Conservation (phyloP, 441 rosid species). For the Gossypium schwendimanii region DNA sequence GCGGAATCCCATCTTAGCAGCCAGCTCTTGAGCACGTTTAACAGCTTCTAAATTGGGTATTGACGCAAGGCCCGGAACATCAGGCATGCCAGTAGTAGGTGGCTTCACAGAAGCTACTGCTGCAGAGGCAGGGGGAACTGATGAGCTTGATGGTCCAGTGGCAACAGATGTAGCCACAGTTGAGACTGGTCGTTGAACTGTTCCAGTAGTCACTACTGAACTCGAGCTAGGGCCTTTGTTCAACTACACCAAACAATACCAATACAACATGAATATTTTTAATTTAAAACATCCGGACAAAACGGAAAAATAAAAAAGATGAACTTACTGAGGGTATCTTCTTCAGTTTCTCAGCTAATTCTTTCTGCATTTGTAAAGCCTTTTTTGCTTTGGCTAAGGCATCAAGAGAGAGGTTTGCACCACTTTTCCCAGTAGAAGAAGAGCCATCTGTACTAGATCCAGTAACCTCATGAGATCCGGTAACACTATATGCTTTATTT, state of each 20-base stretch:
- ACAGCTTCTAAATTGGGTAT: conserved; percentile 72
- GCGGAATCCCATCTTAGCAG: conserved; percentile 74
- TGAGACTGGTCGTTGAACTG: conserved; percentile 16
- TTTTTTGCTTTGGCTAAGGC: conserved; percentile 85
- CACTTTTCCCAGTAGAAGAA: conserved; percentile 70
- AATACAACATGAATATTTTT: neutral
- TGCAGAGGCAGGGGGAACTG: conserved; percentile 5
- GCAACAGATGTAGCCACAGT: conserved; percentile 22
- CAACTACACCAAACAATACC: conserved; percentile 34
- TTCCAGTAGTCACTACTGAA: conserved; percentile 31
- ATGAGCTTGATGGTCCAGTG: conserved; percentile 27
- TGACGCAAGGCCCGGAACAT: conserved; percentile 38
- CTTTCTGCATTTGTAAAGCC: conserved; percentile 67
- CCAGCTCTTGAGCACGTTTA: conserved; percentile 83
- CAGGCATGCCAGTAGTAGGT: conserved; percentile 25
- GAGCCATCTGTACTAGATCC: conserved; percentile 99
- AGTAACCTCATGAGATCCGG: conserved; percentile 99
- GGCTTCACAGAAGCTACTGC: conserved; percentile 29
- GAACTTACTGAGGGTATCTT: conserved; percentile 54
- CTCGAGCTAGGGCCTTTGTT: conserved; percentile 37
- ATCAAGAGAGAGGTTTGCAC: conserved; percentile 74
- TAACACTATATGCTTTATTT: conserved; percentile 98
- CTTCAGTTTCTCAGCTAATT: conserved; percentile 58
- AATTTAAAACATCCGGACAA: neutral
- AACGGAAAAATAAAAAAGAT: neutral